phyloP scores from a whole-genome alignment of 2,329 filamentous ascomycete genomes.

The Teratosphaeria zuluensis region DNA sequence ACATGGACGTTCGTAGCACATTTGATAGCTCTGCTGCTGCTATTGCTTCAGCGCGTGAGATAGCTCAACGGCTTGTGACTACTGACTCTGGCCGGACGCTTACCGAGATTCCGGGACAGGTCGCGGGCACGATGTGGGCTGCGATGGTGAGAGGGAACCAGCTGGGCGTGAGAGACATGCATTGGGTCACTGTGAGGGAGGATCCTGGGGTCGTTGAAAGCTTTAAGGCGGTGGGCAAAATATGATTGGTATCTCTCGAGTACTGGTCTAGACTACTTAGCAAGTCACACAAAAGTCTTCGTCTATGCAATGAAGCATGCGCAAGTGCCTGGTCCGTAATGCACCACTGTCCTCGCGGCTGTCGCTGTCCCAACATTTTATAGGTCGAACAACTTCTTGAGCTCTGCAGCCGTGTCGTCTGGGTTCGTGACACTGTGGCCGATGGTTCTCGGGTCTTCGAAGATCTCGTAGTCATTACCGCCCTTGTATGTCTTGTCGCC shows the following conservation, averaged over 20 bases:
- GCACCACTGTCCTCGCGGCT: neutral
- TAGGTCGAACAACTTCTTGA: conserved; percentile 66
- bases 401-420: conserved; percentile 67
- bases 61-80: neutral
- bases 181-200: neutral
- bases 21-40: neutral
- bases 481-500: conserved; percentile 89
- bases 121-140: neutral
- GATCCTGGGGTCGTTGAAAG: neutral
- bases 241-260: neutral
- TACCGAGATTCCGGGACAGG: neutral
- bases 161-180: neutral
- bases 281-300: neutral
- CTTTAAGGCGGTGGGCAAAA: neutral
- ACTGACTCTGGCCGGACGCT: neutral
- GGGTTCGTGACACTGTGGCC: conserved; percentile 77
- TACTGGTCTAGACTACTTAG: neutral
- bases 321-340: neutral
- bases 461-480: conserved; percentile 96
- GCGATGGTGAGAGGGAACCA: neutral
- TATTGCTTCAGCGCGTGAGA: neutral
- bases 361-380: conserved; percentile 5
- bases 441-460: conserved; percentile 65
- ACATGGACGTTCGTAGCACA: neutral
- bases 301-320: neutral